Evolutionary conservation across 2,329 filamentous ascomycete genomes (phyloP).

Genomic region (Coniochaeta sp.): DNA sequence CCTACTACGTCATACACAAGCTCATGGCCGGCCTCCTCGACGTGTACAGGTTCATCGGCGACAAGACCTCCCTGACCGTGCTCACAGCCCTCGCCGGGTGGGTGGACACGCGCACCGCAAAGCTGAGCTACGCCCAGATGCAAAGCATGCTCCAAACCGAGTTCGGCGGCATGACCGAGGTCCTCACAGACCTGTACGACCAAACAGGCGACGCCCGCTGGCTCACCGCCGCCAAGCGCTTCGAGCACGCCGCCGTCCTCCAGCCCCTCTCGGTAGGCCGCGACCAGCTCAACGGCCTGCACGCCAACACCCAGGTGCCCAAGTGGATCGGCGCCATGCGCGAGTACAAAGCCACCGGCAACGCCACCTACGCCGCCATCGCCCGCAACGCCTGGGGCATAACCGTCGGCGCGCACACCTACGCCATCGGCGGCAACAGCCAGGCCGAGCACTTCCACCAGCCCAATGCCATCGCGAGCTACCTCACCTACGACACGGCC

Average conservation of each 20-base stretch:
- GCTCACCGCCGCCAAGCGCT: constrained; percentile 38
- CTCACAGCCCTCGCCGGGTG: constrained; percentile 36
- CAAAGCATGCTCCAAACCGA: constrained; percentile 40
- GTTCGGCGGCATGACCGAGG: constrained; percentile 47
- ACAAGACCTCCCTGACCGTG: constrained; percentile 33
- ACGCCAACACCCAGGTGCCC: constrained; percentile 47
- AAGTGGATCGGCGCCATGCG: constrained; percentile 45
- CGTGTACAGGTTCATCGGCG: constrained; percentile 36
- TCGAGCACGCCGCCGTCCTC: constrained; percentile 41
- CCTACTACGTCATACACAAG: constrained; percentile 49
- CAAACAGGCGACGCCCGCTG: constrained; percentile 37
- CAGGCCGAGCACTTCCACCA: constrained; percentile 44
- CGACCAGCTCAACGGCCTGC: constrained; percentile 39
- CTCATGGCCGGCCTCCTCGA: constrained; percentile 44
- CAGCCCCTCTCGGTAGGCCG: constrained; percentile 35
- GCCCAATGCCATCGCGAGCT: constrained; percentile 36
- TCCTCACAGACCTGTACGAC: constrained; percentile 39
- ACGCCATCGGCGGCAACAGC: constrained; percentile 48
- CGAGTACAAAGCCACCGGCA: constrained; percentile 41
- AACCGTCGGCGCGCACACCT: constrained; percentile 37
- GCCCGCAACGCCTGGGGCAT: constrained; percentile 42
- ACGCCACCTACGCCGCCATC: constrained; percentile 36
- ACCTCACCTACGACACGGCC: constrained; percentile 36
- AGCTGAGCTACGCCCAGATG: constrained; percentile 36
- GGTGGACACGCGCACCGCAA: constrained; percentile 39